Evolutionary conservation across 176 grass and related monocot genomes (phyloP), one percentile per base, ranked within the genome.

Genomic region (Saccharum officinarum): DNA sequence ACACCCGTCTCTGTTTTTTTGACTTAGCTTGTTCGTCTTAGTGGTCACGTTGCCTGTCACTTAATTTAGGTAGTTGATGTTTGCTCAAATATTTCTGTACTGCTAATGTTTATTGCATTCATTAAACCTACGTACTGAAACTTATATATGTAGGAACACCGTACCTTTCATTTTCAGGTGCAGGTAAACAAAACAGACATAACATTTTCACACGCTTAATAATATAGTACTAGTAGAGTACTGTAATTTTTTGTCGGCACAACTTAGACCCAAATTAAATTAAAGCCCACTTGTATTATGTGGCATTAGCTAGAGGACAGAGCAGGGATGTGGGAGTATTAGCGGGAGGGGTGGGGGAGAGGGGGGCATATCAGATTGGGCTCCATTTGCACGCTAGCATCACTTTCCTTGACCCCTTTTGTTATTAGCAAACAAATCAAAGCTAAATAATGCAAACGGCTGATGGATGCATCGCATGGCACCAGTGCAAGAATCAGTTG

Each of bases 341-440:
- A 64, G 78, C 2, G 4, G 18, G 11, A 13, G 71, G 15, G 62
- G 2, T 0, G 6, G 7, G 8, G 6, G 45, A 28, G 28, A 28
- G 28, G 28, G 28, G 28, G 42, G 42, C 10, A 44, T 47, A 46
- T 74, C 88, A 77, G 3, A 30, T 47, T 20, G 52, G 84, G 77
- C 79, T 72, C 84, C 84, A 79, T 86, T 86, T 86, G 67, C 84
- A 87, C 80, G 8, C 57, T 75, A 37, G 47, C 84, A 68, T 90
- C 84, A 6, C 84, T 90, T 50, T 90, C 84, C 79, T 41, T 49
- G 83, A 15, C 44, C 79, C 79, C 36, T 17, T 79, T n/a, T 10
- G 60, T 39, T 34, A 75, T 39, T 41, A 84, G 67, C 80, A 83
- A 65, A 14, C 75, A 83, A 61, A 25, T 61, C 10, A 61, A 79